A percentile compares a stretch with the other conserved stretches of the same genome.
phyloP scores from a whole-genome alignment of 306 rosid genomes.

The Betula pendula region DNA sequence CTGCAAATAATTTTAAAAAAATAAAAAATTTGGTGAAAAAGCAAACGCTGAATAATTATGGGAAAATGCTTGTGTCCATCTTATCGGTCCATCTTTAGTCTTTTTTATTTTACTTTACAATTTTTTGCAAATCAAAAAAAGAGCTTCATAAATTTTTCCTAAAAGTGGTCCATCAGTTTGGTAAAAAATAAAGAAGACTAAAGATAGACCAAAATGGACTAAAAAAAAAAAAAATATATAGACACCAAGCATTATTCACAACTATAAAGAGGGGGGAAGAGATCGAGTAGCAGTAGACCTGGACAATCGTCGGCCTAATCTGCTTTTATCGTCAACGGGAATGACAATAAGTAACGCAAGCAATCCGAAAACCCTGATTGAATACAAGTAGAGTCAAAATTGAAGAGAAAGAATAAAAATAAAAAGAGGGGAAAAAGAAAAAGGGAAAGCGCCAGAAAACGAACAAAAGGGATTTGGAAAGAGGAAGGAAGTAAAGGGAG shows the following conservation, averaged over 20 bases:
- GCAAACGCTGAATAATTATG: not conserved
- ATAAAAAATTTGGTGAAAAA: not conserved
- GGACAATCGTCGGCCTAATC: slow-evolving; percentile 54
- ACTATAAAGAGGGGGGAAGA: not conserved
- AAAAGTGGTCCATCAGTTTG: too few species aligned
- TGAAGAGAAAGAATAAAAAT: not conserved
- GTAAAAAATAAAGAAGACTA: too few species aligned
- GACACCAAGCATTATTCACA: too few species aligned
- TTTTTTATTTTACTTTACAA: too few species aligned
- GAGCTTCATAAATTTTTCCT: too few species aligned
- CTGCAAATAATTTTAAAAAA: slow-evolving; percentile 32
- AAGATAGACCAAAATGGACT: too few species aligned
- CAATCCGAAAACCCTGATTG: slow-evolving; percentile 61
- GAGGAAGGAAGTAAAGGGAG: slow-evolving; percentile 58
- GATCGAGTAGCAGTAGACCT: slow-evolving; percentile 38
- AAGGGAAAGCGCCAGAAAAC: slow-evolving; percentile 14
- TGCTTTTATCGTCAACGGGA: slow-evolving; percentile 61
- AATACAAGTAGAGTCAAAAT: not conserved
- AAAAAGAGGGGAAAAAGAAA: not conserved
- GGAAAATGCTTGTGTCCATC: too few species aligned
- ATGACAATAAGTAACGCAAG: slow-evolving; percentile 49
- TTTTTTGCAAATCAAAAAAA: too few species aligned
- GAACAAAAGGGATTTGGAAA: slow-evolving; percentile 59
- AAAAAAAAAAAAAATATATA: too few species aligned
- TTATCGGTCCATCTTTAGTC: too few species aligned